Base-by-base conservation (phyloP, 306 rosid species). In the Abrus precatorius region DNA sequence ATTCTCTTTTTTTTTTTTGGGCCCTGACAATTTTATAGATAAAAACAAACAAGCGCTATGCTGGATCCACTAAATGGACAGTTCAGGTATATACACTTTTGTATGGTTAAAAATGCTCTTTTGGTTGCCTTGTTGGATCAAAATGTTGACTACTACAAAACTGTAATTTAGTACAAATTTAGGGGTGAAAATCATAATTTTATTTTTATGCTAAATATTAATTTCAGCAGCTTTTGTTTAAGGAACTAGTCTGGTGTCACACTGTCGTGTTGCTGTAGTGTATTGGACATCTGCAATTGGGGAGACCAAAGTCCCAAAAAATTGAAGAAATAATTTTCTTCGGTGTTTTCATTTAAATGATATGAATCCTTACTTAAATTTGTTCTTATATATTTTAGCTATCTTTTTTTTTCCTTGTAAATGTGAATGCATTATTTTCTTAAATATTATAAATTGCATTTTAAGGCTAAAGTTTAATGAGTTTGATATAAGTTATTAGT, bases 11-110 rank as follows among this genome's bases (percentile, higher is more conserved):
- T 43, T 53, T 50, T 49, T 36, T 36, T 36, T 4, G 40, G 40
- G 12, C n/a, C 9, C 8, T 5, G 14, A 86, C 5, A 41, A 47
- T 43, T 82, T 28, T 85, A 80, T 85, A 93, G 99, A 83, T 95
- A 53, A 93, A 91, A 83, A 1, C 97, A 82, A 95, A 95, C 84
- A 95, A 95, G 84, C 97, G 99, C 29, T 95, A 93, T 83, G 99
- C 99, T 27, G 99, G 97, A 68, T 93, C 99, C 65, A 44, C 80
- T 89, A 93, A 90, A 79, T 82, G 83, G 86, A 81, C 78, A 5
- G 98, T 95, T 83, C 90, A 87, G 98, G 99, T 70, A 72, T 28
- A 59, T 83, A 80, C 9, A 38, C 28, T 45, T 67, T 68, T 84
- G 60, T 27, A 8, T 38, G 79, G 75, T 77, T 30, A 57, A 64